Evolutionary conservation across 1,284 basidiomycete species (phyloP), one percentile per base, ranked within the genome.

Genomic region (Leccinum fuscescens): DNA sequence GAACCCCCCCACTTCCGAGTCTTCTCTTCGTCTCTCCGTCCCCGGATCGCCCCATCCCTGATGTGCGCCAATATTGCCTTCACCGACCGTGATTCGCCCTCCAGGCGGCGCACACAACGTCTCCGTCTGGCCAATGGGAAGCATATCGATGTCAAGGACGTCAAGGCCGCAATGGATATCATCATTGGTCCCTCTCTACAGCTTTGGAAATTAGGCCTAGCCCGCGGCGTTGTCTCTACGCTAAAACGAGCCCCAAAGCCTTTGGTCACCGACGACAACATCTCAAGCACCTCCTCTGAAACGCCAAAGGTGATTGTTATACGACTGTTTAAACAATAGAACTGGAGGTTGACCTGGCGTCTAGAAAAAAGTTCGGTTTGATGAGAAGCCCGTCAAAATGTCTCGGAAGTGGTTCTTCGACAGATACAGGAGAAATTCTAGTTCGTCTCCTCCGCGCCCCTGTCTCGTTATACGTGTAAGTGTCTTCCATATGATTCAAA

Each of bases 401-500:
- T 62, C 67, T 11, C 62, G 62, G 6, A 71, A n/a, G 33, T 8
- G 57, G 29, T 68, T 73, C 50, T 64, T 74, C 6, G 64, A 57
- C 12, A 62, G 60, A 39, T 58, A 33, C n/a, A 64, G 56, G 29
- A 64, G 51, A 37, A 59, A 64, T 35, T 59, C 59, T 20, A 17
- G 2, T n/a, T 54, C 62, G 33, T 66, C 68, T 42, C 68, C 63
- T 56, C 42, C 57, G 27, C 69, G 72, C 1, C 70, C 72, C 15
- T 72, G 71, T 58, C 72, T 72, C 6, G 55, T 71, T 8, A 33
- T 65, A 37, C 68, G 72, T 24, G 71, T 75, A 51, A 9, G 69
- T 62, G 6, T 24, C n/a, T 51, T 20, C 57, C 6, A 17, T 29
- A 24, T 15, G 11, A 24, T 49, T 24, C 11, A 54, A 9, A 9